A percentile compares a stretch with the other conserved stretches of the same genome.
These are phyloP conservation scores for Carex myosuroides DNA, from an alignment of 176 grass and related monocot genomes.

Conservation along the genomic window DNA sequence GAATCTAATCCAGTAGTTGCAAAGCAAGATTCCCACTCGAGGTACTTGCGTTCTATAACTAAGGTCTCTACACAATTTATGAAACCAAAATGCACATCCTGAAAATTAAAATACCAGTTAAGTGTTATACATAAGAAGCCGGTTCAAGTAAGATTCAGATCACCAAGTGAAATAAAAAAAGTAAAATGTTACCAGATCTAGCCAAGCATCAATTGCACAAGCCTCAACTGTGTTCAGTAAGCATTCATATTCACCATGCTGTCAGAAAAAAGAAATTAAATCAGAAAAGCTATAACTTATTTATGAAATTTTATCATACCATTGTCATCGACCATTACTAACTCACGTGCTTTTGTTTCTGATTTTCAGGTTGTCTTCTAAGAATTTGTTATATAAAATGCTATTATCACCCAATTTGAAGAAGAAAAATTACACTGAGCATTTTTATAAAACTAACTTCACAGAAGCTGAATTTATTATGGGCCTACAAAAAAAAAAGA, in stretches of 20 bases:
- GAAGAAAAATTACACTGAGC: neutral
- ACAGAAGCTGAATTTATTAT: neutral
- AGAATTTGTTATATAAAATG: neutral
- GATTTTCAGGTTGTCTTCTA: neutral
- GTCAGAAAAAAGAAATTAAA: constrained; percentile 25
- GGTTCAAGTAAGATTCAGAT: constrained; percentile 3
- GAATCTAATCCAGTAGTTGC: constrained; percentile 43
- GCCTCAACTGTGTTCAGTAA: constrained; percentile 84
- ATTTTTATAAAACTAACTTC: neutral
- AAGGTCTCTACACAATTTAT: constrained; percentile 74
- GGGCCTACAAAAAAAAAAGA: neutral
- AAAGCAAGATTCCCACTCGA: constrained; percentile 71
- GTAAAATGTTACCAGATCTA: constrained; percentile 53
- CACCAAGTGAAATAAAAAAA: neutral
- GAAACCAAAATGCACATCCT: constrained; percentile 75
- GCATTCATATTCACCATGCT: constrained; percentile 84
- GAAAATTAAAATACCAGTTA: constrained; percentile 9
- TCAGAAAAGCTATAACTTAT: neutral
- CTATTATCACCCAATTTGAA: neutral
- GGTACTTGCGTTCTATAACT: constrained; percentile 36
- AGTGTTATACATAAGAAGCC: neutral
- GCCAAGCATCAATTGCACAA: constrained; percentile 78
- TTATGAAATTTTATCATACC: neutral
- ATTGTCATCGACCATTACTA: neutral
- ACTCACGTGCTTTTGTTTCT: neutral